phyloP scores from a whole-genome alignment of 1,284 basidiomycete genomes.

The Cryptococcus sp. region DNA sequence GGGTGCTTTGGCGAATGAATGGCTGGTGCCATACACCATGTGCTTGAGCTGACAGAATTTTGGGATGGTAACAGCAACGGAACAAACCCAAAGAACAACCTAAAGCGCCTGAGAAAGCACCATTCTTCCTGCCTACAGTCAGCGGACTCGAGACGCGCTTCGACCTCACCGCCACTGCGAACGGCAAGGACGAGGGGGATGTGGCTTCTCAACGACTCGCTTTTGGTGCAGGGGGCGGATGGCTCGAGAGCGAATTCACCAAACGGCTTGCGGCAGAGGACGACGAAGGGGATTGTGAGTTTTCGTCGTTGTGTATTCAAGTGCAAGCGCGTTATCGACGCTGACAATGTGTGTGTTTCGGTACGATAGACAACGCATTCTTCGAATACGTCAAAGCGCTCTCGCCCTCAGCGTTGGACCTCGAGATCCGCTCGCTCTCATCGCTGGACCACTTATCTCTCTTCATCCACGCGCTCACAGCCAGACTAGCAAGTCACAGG shows the following conservation, averaged over 20 bases:
- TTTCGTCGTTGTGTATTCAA: neutral
- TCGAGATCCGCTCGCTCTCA: conserved; percentile 79
- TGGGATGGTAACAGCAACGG: conserved; percentile 63
- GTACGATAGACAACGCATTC: conserved; percentile 68
- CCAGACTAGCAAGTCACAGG: conserved; percentile 71
- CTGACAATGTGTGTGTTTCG: conserved; percentile 4
- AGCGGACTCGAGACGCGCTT: conserved; percentile 81
- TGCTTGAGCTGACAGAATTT: conserved; percentile 8
- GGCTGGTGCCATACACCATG: neutral
- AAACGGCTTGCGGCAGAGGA: conserved; percentile 65
- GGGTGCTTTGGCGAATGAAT: conserved; percentile 26
- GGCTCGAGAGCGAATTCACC: conserved; percentile 72
- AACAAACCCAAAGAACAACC: conserved; percentile 96
- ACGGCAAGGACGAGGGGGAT: conserved; percentile 56
- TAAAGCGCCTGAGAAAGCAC: conserved; percentile 90
- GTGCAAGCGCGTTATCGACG: neutral
- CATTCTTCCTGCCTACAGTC: conserved; percentile 93
- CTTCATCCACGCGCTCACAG: conserved; percentile 75
- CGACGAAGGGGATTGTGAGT: conserved; percentile 69
- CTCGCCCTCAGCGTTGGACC: conserved; percentile 85
- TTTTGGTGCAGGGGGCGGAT: conserved; percentile 57
- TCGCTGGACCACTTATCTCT: conserved; percentile 65
- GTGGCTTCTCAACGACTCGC: conserved; percentile 48
- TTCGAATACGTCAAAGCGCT: conserved; percentile 84
- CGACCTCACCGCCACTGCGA: conserved; percentile 57